These are phyloP conservation scores for Sporobolus alterniflorus DNA, from an alignment of 202 grass and related monocot species.

Conservation along the genomic window DNA sequence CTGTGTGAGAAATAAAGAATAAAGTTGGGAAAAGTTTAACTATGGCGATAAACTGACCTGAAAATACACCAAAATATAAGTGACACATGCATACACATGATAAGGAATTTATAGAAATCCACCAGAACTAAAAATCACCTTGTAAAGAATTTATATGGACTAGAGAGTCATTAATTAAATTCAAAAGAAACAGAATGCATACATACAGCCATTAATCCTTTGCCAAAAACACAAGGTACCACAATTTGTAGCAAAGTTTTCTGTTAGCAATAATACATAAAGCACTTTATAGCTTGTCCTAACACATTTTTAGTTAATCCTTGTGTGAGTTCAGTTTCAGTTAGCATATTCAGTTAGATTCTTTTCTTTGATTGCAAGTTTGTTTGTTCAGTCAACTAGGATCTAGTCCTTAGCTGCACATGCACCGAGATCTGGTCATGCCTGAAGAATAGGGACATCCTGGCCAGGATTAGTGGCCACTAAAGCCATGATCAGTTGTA, in stretches of 20 bases:
- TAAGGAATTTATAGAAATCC: slow-evolving; percentile 18
- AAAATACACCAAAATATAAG: slow-evolving; percentile 21
- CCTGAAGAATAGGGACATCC: too few relatives aligned
- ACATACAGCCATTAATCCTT: slow-evolving; percentile 16
- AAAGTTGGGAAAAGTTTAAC: background rate
- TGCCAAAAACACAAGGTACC: background rate
- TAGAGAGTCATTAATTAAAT: slow-evolving; percentile 20
- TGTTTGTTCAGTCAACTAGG: too few relatives aligned
- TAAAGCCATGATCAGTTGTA: too few relatives aligned
- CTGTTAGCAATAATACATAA: background rate
- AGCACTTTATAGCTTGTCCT: background rate
- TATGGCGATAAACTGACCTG: slow-evolving; percentile 18
- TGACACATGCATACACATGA: background rate
- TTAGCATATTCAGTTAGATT: too few relatives aligned
- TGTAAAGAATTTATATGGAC: slow-evolving; percentile 1
- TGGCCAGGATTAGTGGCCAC: too few relatives aligned
- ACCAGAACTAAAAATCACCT: slow-evolving; percentile 1
- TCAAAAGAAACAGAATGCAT: background rate
- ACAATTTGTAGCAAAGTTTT: slow-evolving; percentile 3
- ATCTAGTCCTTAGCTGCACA: too few relatives aligned
- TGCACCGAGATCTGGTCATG: too few relatives aligned
- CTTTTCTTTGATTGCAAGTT: too few relatives aligned
- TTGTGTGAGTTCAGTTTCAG: too few relatives aligned
- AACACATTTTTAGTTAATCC: too few relatives aligned
- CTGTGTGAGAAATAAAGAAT: slow-evolving; percentile 49